These are phyloP conservation scores for Solanum paucissectum DNA, from an alignment of 257 asterid species.

Conservation along the genomic window DNA sequence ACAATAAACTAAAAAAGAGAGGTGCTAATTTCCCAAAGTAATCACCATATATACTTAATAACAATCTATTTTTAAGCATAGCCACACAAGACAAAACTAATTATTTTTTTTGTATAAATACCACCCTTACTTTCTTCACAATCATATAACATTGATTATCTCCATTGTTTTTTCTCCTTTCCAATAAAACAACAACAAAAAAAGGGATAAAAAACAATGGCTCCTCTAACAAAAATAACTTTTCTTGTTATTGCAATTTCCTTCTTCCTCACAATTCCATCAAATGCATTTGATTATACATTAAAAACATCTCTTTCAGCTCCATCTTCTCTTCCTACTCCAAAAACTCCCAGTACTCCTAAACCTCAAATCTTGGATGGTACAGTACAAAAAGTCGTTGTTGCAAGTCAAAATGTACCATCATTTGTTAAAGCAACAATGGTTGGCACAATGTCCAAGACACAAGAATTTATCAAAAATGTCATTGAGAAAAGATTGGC, in stretches of 20 bases:
- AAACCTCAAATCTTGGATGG: neutral
- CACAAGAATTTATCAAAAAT: conserved; percentile 9
- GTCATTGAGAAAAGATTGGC: conserved; percentile 13
- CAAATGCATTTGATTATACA: neutral
- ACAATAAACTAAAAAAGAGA: neutral
- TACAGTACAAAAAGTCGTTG: neutral
- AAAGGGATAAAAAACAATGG: conserved; percentile 6
- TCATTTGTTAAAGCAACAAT: conserved; percentile 7
- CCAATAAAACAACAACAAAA: neutral
- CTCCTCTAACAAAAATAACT: neutral
- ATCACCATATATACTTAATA: neutral
- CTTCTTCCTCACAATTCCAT: neutral
- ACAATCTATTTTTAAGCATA: neutral
- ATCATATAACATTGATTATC: neutral
- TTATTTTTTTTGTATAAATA: neutral
- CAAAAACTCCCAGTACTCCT: neutral
- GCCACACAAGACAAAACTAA: neutral
- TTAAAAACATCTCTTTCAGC: neutral
- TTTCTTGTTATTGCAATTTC: conserved; percentile 5
- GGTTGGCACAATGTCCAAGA: conserved; percentile 13
- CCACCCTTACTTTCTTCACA: neutral
- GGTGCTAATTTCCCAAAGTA: neutral
- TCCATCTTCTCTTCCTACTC: neutral
- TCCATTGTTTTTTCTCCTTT: neutral
- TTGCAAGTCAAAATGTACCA: neutral